Conservation (phyloP, 305 asterid species). For the Fraxinus platypoda region DNA sequence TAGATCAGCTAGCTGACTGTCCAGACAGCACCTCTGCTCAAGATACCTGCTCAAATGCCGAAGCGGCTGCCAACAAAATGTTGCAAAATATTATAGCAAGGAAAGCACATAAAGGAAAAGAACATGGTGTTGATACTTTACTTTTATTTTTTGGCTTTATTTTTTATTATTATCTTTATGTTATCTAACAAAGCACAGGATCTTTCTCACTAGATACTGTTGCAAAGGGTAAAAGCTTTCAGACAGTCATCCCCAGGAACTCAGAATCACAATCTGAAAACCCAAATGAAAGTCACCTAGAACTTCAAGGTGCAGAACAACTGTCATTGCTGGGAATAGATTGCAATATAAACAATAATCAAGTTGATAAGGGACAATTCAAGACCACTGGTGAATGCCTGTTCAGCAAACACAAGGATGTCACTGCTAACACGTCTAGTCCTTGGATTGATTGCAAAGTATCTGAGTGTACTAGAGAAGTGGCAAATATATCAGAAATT, state of each 20-base stretch:
- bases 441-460: slow-evolving; percentile 35
- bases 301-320: slow-evolving; percentile 25
- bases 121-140: slow-evolving; percentile 28
- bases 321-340: slow-evolving; percentile 25
- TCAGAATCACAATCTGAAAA: slow-evolving; percentile 40
- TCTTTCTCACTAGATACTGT: slow-evolving; percentile 33
- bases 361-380: slow-evolving; percentile 30
- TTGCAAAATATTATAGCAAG: slow-evolving; percentile 31
- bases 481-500: slow-evolving; percentile 17
- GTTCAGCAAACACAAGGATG: slow-evolving; percentile 22
- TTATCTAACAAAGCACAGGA: slow-evolving; percentile 17
- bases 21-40: slow-evolving; percentile 65
- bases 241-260: slow-evolving; percentile 32
- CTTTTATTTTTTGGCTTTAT: background rate
- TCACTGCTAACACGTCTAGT: slow-evolving; percentile 14
- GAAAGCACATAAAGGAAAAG: slow-evolving; percentile 41
- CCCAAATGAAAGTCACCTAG: slow-evolving; percentile 30
- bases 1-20: slow-evolving; percentile 49
- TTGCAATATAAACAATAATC: slow-evolving; percentile 25
- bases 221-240: slow-evolving; percentile 38
- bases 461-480: slow-evolving; percentile 25
- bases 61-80: slow-evolving; percentile 39
- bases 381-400: slow-evolving; percentile 26
- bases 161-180: background rate
- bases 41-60: slow-evolving; percentile 57